Evolutionary conservation across 148 eudicot genomes (phyloP).

Genomic region (Limonium bicolor): DNA sequence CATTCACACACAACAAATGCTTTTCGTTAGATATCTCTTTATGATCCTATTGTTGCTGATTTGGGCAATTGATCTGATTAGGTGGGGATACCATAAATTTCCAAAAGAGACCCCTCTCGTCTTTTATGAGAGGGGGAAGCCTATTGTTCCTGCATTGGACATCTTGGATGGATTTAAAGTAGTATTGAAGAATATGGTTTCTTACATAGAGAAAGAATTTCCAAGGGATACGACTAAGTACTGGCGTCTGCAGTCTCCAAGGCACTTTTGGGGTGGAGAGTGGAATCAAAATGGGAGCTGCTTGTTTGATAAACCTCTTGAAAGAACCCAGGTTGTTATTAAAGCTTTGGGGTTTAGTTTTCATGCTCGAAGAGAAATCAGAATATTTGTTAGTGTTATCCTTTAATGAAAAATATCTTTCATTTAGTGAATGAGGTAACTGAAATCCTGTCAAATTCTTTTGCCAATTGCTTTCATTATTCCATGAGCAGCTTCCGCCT

Average conservation of each 20-base stretch:
- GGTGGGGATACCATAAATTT: constrained; percentile 93
- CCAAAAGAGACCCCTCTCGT: constrained; percentile 84
- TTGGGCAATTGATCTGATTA: constrained; percentile 7
- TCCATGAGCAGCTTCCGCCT: too few species aligned
- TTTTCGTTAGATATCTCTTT: too few species aligned
- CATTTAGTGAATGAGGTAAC: too few species aligned
- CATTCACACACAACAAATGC: too few species aligned
- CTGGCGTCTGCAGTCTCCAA: constrained; percentile 87
- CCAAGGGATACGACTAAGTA: constrained; percentile 50
- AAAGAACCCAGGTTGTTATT: constrained; percentile 70
- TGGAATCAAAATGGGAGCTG: constrained; percentile 99
- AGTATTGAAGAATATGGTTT: constrained; percentile 61
- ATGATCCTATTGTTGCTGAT: neutral
- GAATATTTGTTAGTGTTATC: too few species aligned
- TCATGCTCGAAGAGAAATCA: too few species aligned
- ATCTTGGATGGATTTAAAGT: constrained; percentile 51
- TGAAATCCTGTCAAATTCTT: too few species aligned
- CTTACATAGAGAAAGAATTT: constrained; percentile 47
- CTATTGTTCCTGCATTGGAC: constrained; percentile 51
- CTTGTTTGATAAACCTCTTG: constrained; percentile 56
- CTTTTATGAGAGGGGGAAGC: constrained; percentile 49
- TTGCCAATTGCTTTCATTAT: too few species aligned
- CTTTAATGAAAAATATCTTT: too few species aligned
- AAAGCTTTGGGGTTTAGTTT: too few species aligned
- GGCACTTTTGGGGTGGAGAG: constrained; percentile 89